Evolutionary conservation across 768 basidiomycete genomes (phyloP).

Genomic region (Auricularia sp.): DNA sequence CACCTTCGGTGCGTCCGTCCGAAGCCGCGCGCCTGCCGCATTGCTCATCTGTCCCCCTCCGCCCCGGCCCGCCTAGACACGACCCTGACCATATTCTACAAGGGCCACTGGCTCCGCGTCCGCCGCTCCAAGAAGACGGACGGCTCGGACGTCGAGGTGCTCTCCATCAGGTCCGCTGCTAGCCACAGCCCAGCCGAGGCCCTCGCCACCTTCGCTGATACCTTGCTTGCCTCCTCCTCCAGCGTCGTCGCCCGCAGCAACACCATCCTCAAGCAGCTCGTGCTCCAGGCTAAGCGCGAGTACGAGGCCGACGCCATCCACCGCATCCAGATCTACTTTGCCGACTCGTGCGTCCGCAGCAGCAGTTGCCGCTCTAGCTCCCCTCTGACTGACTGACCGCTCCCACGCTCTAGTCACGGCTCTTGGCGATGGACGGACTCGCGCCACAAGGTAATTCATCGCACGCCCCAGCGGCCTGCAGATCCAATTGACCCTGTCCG

Average conservation of each 20-base stretch:
- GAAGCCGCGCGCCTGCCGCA: background rate
- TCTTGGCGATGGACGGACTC: constrained; percentile 85
- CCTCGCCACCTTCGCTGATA: too few species aligned
- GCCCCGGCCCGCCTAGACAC: constrained; percentile 36
- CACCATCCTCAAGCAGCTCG: constrained; percentile 77
- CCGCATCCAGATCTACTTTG: constrained; percentile 82
- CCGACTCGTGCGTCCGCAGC: constrained; percentile 41
- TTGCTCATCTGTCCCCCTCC: background rate
- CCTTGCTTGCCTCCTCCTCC: background rate
- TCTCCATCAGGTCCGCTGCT: constrained; percentile 43
- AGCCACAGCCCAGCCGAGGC: too few species aligned
- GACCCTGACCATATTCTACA: constrained; percentile 81
- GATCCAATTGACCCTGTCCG: constrained; percentile 42
- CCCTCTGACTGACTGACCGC: background rate
- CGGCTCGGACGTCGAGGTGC: constrained; percentile 56
- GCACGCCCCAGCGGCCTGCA: constrained; percentile 33
- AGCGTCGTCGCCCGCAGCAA: constrained; percentile 80
- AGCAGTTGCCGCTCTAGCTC: background rate
- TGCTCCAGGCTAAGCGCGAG: constrained; percentile 80
- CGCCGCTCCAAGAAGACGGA: constrained; percentile 59
- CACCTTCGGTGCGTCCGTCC: constrained; percentile 33
- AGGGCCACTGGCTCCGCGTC: constrained; percentile 75
- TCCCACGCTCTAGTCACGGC: constrained; percentile 37
- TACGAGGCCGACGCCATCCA: constrained; percentile 83
- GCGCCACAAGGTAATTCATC: constrained; percentile 63